Evolutionary conservation across 2,329 filamentous ascomycete genomes (phyloP), one percentile per base, ranked within the genome.

Genomic region (Boeremia exigua): DNA sequence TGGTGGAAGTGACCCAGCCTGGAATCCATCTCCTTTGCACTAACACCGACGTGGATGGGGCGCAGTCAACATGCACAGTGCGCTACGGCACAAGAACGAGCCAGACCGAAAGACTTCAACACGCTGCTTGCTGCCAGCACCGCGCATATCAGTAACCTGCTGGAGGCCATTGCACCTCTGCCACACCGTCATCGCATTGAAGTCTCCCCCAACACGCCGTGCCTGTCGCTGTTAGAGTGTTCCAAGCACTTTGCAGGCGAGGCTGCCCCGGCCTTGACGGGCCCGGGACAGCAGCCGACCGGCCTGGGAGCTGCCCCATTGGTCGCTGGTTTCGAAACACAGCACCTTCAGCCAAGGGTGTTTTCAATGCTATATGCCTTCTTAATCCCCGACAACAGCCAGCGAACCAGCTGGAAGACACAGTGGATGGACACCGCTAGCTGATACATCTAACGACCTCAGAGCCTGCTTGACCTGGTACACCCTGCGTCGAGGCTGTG

Each of bases 251-350:
- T 29, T 29, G 6, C 38, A 17, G 28, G 19, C 48, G 39, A 58
- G 43, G 47, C 40, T 39, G 44, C 17, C 44, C 48, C 19, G 30
- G 34, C 34, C 53, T 42, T 25, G 30, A 38, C 30, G 38, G 28
- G 34, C 34, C 34, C 15, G 15, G 19, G 15, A 10, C 36, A 25
- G 6, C 28, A 30, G 48, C 42, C n/a, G 52, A 46, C 14, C 34
- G 15, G 34, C 15, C 34, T 37, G 33, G 6, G 17, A 6, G n/a
- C 6, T 23, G 19, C 30, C 48, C 49, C 32, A 64, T 62, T 61
- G 53, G 63, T 50, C 40, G 40, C 48, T 17, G 10, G 54, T 64
- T 64, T 59, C 49, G 39, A 58, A 51, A 56, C 59, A n/a, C 40
- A 15, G 30, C 23, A 43, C 30, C 44, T 23, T 37, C 36, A 15